A percentile compares a stretch with the other conserved stretches of the same genome.
These are phyloP conservation scores for Diospyros lotus DNA, from an alignment of 148 eudicot species.

Conservation along the genomic window DNA sequence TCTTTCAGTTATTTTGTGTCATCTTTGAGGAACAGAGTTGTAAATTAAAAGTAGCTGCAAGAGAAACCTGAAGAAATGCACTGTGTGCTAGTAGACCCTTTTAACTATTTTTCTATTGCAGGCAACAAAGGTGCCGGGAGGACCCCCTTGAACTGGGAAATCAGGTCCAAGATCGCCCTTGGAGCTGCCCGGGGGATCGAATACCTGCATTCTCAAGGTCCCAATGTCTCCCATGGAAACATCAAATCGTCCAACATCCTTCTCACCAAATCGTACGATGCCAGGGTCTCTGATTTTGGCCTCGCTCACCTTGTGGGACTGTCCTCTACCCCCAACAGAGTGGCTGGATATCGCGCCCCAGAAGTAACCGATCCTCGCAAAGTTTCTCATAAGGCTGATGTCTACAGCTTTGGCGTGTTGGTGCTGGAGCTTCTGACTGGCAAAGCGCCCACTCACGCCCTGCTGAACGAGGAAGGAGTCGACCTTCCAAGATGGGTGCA, in stretches of 20 bases:
- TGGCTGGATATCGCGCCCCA: conserved; percentile 43
- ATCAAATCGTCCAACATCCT: conserved; percentile 44
- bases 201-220: conserved; percentile 34
- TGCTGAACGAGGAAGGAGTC: conserved; percentile 36
- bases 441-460: conserved; percentile 35
- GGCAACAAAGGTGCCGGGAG: conserved; percentile 39
- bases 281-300: conserved; percentile 39
- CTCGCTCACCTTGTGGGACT: conserved; percentile 33
- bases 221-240: conserved; percentile 37
- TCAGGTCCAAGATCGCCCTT: conserved; percentile 35
- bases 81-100: too few relatives aligned
- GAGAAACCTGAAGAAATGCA: too few relatives aligned
- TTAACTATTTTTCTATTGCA: neutral
- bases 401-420: conserved; percentile 40
- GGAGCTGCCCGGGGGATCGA: conserved; percentile 43
- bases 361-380: conserved; percentile 43
- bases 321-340: conserved; percentile 30
- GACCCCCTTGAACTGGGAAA: conserved; percentile 39
- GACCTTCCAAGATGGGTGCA: conserved; percentile 44
- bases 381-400: conserved; percentile 42
- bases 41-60: too few relatives aligned
- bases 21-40: too few relatives aligned
- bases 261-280: conserved; percentile 32
- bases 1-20: too few relatives aligned
- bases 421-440: conserved; percentile 42